Conservation (phyloP, 2,329 filamentous ascomycete species). For the Zymoseptoria tritici region DNA sequence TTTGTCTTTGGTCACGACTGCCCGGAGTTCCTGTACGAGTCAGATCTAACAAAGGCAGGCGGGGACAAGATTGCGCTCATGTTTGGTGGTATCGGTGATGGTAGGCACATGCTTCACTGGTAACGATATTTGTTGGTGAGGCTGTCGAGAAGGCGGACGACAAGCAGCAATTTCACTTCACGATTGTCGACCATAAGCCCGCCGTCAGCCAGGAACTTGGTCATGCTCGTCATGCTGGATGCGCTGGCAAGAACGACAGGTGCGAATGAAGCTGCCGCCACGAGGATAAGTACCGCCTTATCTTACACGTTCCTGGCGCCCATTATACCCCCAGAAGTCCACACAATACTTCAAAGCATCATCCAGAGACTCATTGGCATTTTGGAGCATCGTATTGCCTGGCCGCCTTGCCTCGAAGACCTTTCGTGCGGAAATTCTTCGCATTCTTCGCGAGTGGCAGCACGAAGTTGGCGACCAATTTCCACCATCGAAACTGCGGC, state of each 20-base stretch:
- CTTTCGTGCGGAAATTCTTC: constrained; percentile 2
- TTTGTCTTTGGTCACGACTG: constrained; percentile 10
- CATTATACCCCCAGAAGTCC: constrained; percentile 5
- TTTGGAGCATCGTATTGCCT: constrained; percentile 1
- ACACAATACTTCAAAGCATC: constrained; percentile 4
- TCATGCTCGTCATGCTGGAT: constrained; percentile 2
- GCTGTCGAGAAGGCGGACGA: background rate
- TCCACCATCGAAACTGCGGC: constrained; percentile 3
- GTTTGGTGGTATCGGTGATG: constrained; percentile 10
- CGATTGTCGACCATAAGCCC: constrained; percentile 6
- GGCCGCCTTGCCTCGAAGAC: constrained; percentile 1
- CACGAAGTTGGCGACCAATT: constrained; percentile 4
- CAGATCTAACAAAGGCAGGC: background rate
- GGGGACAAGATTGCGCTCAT: constrained; percentile 6
- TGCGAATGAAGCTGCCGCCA: background rate
- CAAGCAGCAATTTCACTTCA: constrained; percentile 7
- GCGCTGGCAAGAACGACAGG: background rate
- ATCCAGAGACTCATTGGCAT: constrained; percentile 3
- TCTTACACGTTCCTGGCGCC: constrained; percentile 9
- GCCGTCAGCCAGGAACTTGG: constrained; percentile 5
- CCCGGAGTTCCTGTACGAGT: constrained; percentile 7
- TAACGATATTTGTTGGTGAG: background rate
- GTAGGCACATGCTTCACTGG: constrained; percentile 6
- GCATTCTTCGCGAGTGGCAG: constrained; percentile 8
- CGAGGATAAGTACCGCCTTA: background rate